Base-by-base conservation (phyloP, 1,284 basidiomycete species). In the Malassezia psittaci region DNA sequence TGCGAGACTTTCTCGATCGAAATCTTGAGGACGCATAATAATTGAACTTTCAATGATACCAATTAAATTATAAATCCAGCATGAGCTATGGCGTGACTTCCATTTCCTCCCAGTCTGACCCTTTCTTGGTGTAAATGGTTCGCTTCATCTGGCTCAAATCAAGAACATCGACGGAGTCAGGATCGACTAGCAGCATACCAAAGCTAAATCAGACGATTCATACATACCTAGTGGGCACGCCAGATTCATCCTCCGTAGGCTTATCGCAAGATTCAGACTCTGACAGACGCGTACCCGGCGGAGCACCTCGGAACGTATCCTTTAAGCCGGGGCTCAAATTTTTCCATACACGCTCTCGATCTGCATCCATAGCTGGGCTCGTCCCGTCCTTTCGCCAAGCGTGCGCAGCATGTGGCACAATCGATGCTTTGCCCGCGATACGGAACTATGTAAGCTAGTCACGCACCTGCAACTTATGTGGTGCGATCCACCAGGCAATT, bases 1-100 rank as follows among this genome's bases (percentile, higher is more conserved):
- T 57, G 32, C 50, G 51, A 16, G 51, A 52, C 35, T 57, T 52
- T 40, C 24, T 57, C 19, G 55, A 57, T 29, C 50, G 55, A 0
- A 57, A 57, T 29, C 40, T 57, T 15, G 55, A 57, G 39, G 55
- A 57, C 21, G 55, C 55, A 18, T 57, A 49, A 44, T 29, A 21
- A 29, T 29, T 29, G 24, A 29, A 29, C 24, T 18, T 7, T 2
- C 18, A 29, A 29, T 29, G 24, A 29, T 13, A 50, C 38, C 38
- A 19, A 39, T 8, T 5, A 2, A 2, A 29, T 7, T 29, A 29
- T 29, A 7, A 29, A 4, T 29, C 24, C 24, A 29, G 24, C 24
- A 29, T 29, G 24, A 29, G 7, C 41, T 51, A 50, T 5, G 48
- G 54, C 34, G 39, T 40, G n/a, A 55, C 53, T n/a, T 39, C 6